Evolutionary conservation across 805 yeast genomes (phyloP).

Genomic region (Scheffersomyces stipitis): DNA sequence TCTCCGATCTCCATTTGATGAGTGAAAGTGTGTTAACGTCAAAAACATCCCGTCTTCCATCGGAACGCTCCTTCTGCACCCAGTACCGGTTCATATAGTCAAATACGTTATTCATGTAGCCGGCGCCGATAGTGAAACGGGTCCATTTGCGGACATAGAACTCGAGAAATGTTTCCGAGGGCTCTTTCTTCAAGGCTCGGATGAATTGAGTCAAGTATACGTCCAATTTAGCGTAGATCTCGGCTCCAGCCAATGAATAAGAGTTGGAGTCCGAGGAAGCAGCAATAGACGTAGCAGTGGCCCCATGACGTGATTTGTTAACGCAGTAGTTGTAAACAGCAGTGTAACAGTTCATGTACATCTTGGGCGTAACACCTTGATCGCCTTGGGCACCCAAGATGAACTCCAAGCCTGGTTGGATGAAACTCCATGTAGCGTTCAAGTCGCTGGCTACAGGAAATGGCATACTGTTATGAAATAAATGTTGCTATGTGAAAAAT

Average conservation of each 20-base stretch:
- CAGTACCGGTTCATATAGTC: slow-evolving; percentile 96
- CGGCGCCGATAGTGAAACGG: slow-evolving; percentile 87
- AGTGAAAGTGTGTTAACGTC: slow-evolving; percentile 90
- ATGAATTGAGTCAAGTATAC: slow-evolving; percentile 65
- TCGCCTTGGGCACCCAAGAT: slow-evolving; percentile 70
- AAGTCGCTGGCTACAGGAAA: slow-evolving; percentile 62
- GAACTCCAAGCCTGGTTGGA: slow-evolving; percentile 72
- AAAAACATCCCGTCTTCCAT: slow-evolving; percentile 84
- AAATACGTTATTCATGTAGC: slow-evolving; percentile 86
- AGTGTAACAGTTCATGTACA: slow-evolving; percentile 89
- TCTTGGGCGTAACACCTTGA: slow-evolving; percentile 60
- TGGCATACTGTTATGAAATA: slow-evolving; percentile 8
- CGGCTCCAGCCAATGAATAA: slow-evolving; percentile 78
- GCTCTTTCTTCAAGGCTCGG: slow-evolving; percentile 42
- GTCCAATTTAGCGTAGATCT: slow-evolving; percentile 72
- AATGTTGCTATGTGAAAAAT: not conserved
- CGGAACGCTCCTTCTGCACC: slow-evolving; percentile 95
- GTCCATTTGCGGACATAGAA: slow-evolving; percentile 89
- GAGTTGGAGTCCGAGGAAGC: slow-evolving; percentile 25
- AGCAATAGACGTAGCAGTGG: slow-evolving; percentile 10
- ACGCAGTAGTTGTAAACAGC: slow-evolving; percentile 93
- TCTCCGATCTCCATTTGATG: slow-evolving; percentile 80
- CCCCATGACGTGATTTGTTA: slow-evolving; percentile 55
- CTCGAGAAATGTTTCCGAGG: slow-evolving; percentile 68
- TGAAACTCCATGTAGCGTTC: slow-evolving; percentile 72